A percentile compares a stretch with the other conserved stretches of the same genome.
Conservation (phyloP, 345 rosid genomes). For the Arabis hirsuta region DNA sequence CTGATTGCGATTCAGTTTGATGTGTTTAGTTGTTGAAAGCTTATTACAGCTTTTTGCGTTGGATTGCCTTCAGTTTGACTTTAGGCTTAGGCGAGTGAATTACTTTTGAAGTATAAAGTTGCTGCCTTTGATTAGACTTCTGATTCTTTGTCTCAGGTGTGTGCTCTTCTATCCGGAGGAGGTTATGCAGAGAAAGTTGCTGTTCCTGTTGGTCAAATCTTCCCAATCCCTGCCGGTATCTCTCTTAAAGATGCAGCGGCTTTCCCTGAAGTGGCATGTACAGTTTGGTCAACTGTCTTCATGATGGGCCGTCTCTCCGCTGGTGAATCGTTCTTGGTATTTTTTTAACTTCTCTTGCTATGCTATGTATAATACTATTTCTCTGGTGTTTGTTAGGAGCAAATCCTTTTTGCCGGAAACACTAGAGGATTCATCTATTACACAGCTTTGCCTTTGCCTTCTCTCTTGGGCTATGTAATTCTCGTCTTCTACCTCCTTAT, state of each 20-base stretch:
- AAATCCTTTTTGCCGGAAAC: neutral
- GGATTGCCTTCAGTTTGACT: neutral
- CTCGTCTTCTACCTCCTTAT: neutral
- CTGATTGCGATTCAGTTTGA: neutral
- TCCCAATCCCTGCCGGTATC: slow-evolving; percentile 64
- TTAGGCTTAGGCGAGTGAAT: neutral
- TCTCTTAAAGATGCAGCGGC: slow-evolving; percentile 67
- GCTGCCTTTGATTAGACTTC: neutral
- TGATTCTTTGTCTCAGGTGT: slow-evolving; percentile 51
- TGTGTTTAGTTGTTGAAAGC: neutral
- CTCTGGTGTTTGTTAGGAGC: neutral
- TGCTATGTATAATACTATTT: neutral
- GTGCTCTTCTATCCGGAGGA: slow-evolving; percentile 92
- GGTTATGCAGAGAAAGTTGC: slow-evolving; percentile 87
- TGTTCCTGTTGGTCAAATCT: slow-evolving; percentile 71
- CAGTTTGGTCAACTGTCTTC: slow-evolving; percentile 90
- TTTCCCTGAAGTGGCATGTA: slow-evolving; percentile 89
- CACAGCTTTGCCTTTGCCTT: neutral
- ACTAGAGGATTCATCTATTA: neutral
- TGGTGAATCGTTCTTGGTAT: slow-evolving; percentile 78
- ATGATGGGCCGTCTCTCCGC: slow-evolving; percentile 69
- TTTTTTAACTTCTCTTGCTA: neutral
- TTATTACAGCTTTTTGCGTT: slow-evolving; percentile 2
- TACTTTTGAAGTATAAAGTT: neutral
- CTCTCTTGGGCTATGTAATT: neutral